Base-by-base conservation (phyloP, 2,329 filamentous ascomycete species). In the Trichoderma oligosporum region DNA sequence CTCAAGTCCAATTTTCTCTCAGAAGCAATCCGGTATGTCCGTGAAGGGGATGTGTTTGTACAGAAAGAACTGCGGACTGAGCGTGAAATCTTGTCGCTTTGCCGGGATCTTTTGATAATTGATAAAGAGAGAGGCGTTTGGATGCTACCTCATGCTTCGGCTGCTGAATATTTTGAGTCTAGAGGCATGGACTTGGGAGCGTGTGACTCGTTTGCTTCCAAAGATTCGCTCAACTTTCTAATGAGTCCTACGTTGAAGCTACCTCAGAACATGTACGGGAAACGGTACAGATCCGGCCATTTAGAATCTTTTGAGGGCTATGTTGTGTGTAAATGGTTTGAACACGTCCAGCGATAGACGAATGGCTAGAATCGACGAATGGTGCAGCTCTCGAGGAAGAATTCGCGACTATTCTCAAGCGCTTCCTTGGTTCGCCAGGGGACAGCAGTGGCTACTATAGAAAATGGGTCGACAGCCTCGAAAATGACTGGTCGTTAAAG, bases 121-220 rank as follows among this genome's bases (percentile, higher is more conserved):
- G 49, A 58, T 7, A 12, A 3, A 9, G 22, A 42, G 39, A 42
- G 8, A 2, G 16, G 12, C 12, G 25, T 55, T 11, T 58, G 56
- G 52, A 38, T 12, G 14, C 11, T 59, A 16, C 22, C 57, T 7
- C 57, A 59, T 46, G 52, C 53, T 7, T 59, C 57, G 7, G 57
- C 57, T 1, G 45, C 57, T 7, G 57, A 59, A 46, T 59, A 51
- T 11, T 59, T 59, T 11, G 53, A 59, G 4, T 29, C 14, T 2
- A 56, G 11, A 18, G 16, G 29, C 18, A 14, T 33, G n/a, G 11
- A 5, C 3, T 5, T 25, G 9, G 36, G 18, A 2, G 29, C 35
- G 8, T 45, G 56, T 36, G 7, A 54, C 36, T 22, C 25, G 4
- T 35, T 55, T 11, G 36, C 7, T 9, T 41, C 48, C 25, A 47